A percentile compares a stretch with the other conserved stretches of the same genome.
phyloP scores from a whole-genome alignment of 345 rosid species.

The Salix udensis region DNA sequence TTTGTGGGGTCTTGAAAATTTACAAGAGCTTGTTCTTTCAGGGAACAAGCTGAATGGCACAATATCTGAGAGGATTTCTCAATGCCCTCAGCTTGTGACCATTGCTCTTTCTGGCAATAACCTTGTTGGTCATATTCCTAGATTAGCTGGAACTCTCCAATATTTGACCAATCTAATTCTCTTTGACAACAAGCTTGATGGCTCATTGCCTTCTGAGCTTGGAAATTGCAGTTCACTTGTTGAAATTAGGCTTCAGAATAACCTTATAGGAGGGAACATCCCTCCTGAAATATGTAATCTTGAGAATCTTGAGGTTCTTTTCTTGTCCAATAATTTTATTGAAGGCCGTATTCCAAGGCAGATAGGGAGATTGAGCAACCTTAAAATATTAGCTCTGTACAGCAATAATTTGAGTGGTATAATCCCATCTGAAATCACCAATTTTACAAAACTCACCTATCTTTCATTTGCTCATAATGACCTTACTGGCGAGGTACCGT shows the following conservation, averaged over 20 bases:
- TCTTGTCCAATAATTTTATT: conserved; percentile 24
- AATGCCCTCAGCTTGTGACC: conserved; percentile 18
- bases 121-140: conserved; percentile 35
- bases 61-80: conserved; percentile 34
- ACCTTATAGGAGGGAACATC: conserved; percentile 28
- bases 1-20: conserved; percentile 32
- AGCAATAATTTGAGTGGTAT: conserved; percentile 35
- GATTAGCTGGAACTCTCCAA: conserved; percentile 28
- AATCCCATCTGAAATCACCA: conserved; percentile 26
- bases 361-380: conserved; percentile 27
- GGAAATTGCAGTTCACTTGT: conserved; percentile 39
- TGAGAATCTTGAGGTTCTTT: conserved; percentile 29
- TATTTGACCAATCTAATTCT: conserved; percentile 20
- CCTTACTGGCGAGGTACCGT: conserved; percentile 30
- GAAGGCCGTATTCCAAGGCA: conserved; percentile 29
- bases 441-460: conserved; percentile 23
- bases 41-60: conserved; percentile 37
- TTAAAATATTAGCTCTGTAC: conserved; percentile 30
- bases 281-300: conserved; percentile 32
- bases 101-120: conserved; percentile 31
- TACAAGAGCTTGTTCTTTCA: conserved; percentile 34
- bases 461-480: conserved; percentile 38
- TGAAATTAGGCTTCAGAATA: conserved; percentile 31
- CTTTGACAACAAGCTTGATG: conserved; percentile 28
- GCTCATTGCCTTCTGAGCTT: conserved; percentile 35